phyloP scores from a whole-genome alignment of 306 rosid genomes.

The Trifolium pratense region DNA sequence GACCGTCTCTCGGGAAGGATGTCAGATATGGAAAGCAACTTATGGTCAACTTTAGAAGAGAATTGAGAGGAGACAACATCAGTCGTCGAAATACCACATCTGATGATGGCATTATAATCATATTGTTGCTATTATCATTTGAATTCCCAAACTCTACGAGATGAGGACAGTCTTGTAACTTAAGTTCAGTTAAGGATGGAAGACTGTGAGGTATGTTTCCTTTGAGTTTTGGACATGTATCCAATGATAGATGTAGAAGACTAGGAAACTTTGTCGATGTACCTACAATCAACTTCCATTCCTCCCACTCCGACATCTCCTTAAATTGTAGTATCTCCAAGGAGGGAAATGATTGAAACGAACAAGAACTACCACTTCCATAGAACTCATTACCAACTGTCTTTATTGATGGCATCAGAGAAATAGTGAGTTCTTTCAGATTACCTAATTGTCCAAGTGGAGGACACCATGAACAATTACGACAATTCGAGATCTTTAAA shows the following conservation, averaged over 20 bases:
- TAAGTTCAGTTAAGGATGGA: not conserved
- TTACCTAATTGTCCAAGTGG: conserved; percentile 4
- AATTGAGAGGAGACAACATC: conserved; percentile 1
- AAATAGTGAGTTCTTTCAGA: conserved; percentile 13
- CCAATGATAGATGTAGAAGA: not conserved
- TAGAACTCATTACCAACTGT: conserved; percentile 22
- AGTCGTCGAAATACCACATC: too few species aligned
- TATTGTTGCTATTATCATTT: too few species aligned
- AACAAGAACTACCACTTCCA: conserved; percentile 1
- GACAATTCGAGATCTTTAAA: not conserved
- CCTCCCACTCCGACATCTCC: conserved; percentile 27
- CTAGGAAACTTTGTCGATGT: not conserved
- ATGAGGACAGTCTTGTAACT: not conserved
- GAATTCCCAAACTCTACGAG: not conserved
- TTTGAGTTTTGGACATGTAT: not conserved
- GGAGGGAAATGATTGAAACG: conserved; percentile 34
- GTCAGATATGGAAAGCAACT: not conserved
- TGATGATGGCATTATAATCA: not conserved
- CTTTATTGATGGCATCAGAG: not conserved
- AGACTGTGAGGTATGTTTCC: not conserved
- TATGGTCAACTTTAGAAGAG: not conserved
- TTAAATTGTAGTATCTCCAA: not conserved
- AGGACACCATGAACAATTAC: conserved; percentile 3
- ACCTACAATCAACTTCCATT: conserved; percentile 8
- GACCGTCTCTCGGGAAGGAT: not conserved